phyloP scores from a whole-genome alignment of 257 asterid genomes.

The Solanum peruvianum region DNA sequence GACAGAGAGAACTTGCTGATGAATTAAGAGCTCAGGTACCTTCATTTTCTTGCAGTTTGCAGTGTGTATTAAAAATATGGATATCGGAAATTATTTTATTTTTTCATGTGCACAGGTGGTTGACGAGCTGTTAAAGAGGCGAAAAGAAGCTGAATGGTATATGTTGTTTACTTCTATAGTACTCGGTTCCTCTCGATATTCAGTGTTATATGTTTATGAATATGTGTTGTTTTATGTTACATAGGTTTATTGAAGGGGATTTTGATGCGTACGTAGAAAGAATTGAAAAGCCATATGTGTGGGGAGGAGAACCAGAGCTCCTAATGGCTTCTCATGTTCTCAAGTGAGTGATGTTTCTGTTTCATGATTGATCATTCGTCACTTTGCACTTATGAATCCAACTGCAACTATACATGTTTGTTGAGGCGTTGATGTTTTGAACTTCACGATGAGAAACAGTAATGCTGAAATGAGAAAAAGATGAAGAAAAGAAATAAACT shows the following conservation, averaged over 20 bases:
- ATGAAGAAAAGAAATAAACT: not conserved
- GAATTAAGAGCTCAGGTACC: constrained; percentile 76
- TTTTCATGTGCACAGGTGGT: constrained; percentile 39
- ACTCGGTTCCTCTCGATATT: not conserved
- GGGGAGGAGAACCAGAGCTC: constrained; percentile 96
- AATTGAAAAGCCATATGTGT: constrained; percentile 57
- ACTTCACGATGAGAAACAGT: not conserved
- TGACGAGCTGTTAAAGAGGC: constrained; percentile 69
- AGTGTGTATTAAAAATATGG: not conserved
- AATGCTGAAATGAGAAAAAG: not conserved
- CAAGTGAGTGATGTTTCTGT: constrained; percentile 30
- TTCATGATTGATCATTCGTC: not conserved
- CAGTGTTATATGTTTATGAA: not conserved
- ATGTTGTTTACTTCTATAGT: not conserved
- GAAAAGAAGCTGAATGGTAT: constrained; percentile 74
- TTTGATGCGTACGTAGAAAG: constrained; percentile 66
- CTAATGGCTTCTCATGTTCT: constrained; percentile 84
- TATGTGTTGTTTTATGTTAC: not conserved
- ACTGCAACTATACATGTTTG: not conserved
- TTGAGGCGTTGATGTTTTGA: not conserved
- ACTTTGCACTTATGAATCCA: not conserved
- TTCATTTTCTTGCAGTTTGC: not conserved
- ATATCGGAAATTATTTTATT: not conserved
- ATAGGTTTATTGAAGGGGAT: constrained; percentile 71
- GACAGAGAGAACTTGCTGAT: constrained; percentile 70